phyloP scores from a whole-genome alignment of 1,284 basidiomycete species.

The Microbotryum lychnidis-dioicae region DNA sequence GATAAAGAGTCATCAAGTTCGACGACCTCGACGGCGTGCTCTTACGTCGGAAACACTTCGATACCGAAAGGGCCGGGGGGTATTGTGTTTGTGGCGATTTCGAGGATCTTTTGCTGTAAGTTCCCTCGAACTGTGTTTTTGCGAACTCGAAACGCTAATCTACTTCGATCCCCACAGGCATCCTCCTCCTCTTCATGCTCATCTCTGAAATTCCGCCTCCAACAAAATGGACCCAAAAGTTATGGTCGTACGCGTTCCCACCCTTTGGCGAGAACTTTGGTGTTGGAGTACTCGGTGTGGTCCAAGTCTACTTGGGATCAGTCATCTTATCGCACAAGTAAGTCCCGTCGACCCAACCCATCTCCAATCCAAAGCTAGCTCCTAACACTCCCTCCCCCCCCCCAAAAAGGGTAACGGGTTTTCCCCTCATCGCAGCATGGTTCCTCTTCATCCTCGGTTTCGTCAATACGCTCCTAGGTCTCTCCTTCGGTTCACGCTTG shows the following conservation, averaged over 20 bases:
- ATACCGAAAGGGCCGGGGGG: conserved; percentile 28
- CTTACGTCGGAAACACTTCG: conserved; percentile 18
- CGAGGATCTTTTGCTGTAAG: conserved; percentile 19
- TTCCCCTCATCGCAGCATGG: conserved; percentile 74
- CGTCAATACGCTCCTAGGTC: conserved; percentile 60
- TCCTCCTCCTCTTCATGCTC: conserved; percentile 26
- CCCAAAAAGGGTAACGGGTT: conserved; percentile 37
- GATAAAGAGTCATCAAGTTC: too few species aligned
- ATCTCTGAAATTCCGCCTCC: conserved; percentile 24
- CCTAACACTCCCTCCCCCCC: background rate
- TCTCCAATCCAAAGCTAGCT: too few species aligned
- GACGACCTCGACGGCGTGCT: background rate
- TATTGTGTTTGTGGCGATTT: conserved; percentile 28
- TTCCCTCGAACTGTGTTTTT: too few species aligned
- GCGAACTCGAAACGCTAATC: background rate
- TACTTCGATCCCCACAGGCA: conserved; percentile 1
- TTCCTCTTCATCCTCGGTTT: conserved; percentile 76
- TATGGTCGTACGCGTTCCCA: conserved; percentile 30
- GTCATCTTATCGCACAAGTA: conserved; percentile 20
- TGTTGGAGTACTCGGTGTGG: conserved; percentile 26
- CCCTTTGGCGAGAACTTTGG: conserved; percentile 26
- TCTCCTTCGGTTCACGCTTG: conserved; percentile 17
- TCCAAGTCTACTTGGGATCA: conserved; percentile 27
- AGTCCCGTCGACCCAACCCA: background rate
- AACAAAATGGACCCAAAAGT: conserved; percentile 6